A percentile compares a stretch with the other conserved stretches of the same genome.
Evolutionary conservation across 306 rosid species (phyloP).

Genomic region (Lathyrus oleraceus): DNA sequence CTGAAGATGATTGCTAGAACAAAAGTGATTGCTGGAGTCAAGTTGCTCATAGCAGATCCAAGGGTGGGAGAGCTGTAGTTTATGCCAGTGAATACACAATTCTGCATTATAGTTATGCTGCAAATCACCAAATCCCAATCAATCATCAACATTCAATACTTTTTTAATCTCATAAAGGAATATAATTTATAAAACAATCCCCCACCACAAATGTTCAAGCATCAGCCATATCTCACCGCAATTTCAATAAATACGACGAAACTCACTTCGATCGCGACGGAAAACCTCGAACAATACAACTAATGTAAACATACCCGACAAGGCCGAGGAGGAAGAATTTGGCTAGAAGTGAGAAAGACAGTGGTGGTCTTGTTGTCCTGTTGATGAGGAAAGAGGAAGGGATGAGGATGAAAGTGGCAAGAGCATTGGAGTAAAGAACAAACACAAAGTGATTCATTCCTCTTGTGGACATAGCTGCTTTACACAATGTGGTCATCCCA

Average conservation of each 20-base stretch:
- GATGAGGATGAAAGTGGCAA: conserved; percentile 46
- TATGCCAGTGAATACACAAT: conserved; percentile 51
- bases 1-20: conserved; percentile 46
- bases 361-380: conserved; percentile 37
- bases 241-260: not conserved
- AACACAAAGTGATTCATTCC: conserved; percentile 55
- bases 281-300: not conserved
- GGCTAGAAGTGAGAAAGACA: conserved; percentile 41
- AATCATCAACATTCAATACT: not conserved
- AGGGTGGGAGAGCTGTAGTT: conserved; percentile 57
- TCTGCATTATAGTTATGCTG: conserved; percentile 57
- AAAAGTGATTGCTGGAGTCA: conserved; percentile 53
- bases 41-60: conserved; percentile 58
- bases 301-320: conserved; percentile 40
- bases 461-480: conserved; percentile 47
- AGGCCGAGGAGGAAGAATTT: conserved; percentile 52
- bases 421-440: conserved; percentile 54
- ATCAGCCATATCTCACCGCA: not conserved
- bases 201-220: not conserved
- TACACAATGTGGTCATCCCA: conserved; percentile 43
- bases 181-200: not conserved
- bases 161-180: not conserved
- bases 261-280: not conserved
- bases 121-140: conserved; percentile 1
- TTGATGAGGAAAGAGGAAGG: conserved; percentile 44